Evolutionary conservation across 768 basidiomycete species (phyloP).

Genomic region (Epithele typhae): DNA sequence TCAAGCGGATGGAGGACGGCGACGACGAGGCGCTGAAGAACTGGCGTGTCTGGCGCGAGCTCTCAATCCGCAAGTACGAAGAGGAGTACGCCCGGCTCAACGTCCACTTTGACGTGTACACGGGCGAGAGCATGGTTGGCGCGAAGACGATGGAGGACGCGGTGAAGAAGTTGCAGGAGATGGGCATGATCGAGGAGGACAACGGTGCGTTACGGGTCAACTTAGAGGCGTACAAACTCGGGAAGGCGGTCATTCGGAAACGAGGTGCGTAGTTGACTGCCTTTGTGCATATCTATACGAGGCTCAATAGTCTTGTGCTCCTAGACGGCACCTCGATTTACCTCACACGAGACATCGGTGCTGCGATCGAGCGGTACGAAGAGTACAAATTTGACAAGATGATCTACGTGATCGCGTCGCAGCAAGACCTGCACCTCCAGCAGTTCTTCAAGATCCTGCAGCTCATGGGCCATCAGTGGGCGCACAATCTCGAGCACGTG

Average conservation of each 20-base stretch:
- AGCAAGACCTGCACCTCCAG: slow-evolving; percentile 81
- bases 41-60: slow-evolving; percentile 90
- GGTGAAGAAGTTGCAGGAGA: slow-evolving; percentile 59
- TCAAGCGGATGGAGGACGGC: slow-evolving; percentile 93
- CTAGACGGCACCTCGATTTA: slow-evolving; percentile 92
- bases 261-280: slow-evolving; percentile 44
- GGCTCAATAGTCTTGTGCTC: not conserved
- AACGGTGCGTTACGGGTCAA: slow-evolving; percentile 87
- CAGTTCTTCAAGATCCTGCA: slow-evolving; percentile 95
- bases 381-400: slow-evolving; percentile 89
- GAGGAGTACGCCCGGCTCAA: slow-evolving; percentile 88
- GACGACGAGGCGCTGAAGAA: slow-evolving; percentile 79
- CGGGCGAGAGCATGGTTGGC: slow-evolving; percentile 81
- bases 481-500: slow-evolving; percentile 75
- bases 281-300: not conserved
- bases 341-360: slow-evolving; percentile 92
- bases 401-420: slow-evolving; percentile 89
- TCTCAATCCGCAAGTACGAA: slow-evolving; percentile 86
- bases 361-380: slow-evolving; percentile 87
- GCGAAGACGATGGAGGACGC: slow-evolving; percentile 71
- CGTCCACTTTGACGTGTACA: slow-evolving; percentile 88
- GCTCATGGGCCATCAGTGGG: slow-evolving; percentile 89
- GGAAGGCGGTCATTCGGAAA: slow-evolving; percentile 87
- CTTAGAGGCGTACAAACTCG: slow-evolving; percentile 85
- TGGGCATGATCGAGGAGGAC: slow-evolving; percentile 70